Base-by-base conservation (phyloP, 805 yeast species). In the Monosporozyma siamensis region DNA sequence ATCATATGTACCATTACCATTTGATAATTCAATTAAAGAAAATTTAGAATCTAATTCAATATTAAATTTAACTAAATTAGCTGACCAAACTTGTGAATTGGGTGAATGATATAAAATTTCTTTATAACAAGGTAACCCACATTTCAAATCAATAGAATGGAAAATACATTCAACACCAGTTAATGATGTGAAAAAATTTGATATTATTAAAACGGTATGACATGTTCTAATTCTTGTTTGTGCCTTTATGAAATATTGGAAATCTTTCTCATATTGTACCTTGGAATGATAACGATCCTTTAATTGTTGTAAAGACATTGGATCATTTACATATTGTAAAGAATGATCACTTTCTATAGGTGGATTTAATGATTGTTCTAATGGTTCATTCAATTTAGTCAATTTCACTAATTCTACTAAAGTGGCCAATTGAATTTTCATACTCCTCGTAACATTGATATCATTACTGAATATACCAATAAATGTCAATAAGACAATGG, bases 171-270 rank as follows among this genome's bases (percentile, higher is more conserved):
- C 71, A 21, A 66, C 46, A 18, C 72, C 73, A 35, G 66, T 66
- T 43, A 68, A 51, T 1, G 72, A 62, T 9, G 81, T 71, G 46
- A 78, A 68, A 44, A 80, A 52, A 17, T 80, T 72, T 6, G 82
- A 72, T 14, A 80, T 70, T 39, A 78, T 69, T 47, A 80, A 70
- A 11, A 80, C 70, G 30, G 77, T 77, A 52, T 81, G 85, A 54
- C 83, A 72, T 1, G 88, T 84, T 53, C 97, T 73, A 23, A 77
- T 74, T 44, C 92, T 81, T 23, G 89, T 75, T 63, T 89, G 96
- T 17, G 79, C 74, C 38, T 70, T 68, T 27, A 87, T 71, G 53
- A 81, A 83, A 48, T 77, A 77, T 21, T 67, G 57, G 48, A 64
- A 69, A 41, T 65, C 63, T 26, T 61, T 64, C 40, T 57, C 55